phyloP scores from a whole-genome alignment of 139 green algal genomes.

The Pseudopediastrum boryanum region DNA sequence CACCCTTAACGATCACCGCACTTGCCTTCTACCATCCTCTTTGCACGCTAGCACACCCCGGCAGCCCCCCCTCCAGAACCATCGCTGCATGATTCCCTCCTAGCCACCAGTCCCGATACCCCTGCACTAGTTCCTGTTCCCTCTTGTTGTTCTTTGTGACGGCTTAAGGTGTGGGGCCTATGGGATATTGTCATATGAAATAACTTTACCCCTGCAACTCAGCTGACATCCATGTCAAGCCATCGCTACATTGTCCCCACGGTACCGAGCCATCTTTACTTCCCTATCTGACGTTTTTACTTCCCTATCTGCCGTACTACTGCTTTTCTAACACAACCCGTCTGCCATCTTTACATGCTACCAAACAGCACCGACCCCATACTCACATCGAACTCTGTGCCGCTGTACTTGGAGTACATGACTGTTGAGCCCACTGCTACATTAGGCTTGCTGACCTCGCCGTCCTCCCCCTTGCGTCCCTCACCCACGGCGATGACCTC shows the following conservation, averaged over 20 bases:
- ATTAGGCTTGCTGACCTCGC: slow-evolving; percentile 56
- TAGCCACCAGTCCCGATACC: no score
- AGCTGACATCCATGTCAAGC: not conserved
- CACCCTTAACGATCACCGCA: no score
- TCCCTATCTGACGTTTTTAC: not conserved
- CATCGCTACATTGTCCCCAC: not conserved
- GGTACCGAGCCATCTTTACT: not conserved
- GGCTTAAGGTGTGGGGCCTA: no score
- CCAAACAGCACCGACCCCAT: not conserved
- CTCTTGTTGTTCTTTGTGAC: no score
- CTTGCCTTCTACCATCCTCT: no score
- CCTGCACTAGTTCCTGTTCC: no score
- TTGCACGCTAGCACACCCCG: no score
- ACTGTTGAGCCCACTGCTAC: slow-evolving; percentile 78
- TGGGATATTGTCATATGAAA: no score
- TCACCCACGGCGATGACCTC: slow-evolving; percentile 83
- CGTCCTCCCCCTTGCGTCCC: slow-evolving; percentile 70
- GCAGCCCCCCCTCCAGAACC: no score
- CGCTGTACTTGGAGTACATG: slow-evolving; percentile 90
- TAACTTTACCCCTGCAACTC: not conserved
- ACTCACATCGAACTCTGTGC: slow-evolving; percentile 83
- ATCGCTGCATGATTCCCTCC: no score
- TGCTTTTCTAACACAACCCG: not conserved
- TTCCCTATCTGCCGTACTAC: not conserved
- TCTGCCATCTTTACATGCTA: not conserved